phyloP scores from a whole-genome alignment of 2,329 filamentous ascomycete species.

The Diaporthe humulicola region DNA sequence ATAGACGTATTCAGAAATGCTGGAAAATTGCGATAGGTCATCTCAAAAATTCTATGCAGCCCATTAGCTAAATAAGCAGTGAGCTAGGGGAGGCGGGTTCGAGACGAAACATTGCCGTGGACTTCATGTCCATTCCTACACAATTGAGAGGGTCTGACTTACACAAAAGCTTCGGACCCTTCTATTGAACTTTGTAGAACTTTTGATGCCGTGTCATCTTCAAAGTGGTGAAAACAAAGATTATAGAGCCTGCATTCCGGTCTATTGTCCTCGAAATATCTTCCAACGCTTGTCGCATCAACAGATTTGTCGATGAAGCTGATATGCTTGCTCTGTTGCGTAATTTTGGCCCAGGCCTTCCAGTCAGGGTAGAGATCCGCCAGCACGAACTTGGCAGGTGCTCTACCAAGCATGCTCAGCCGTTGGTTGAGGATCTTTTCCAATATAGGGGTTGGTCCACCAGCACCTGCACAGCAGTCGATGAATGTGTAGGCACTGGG shows the following conservation, averaged over 20 bases:
- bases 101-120: background rate
- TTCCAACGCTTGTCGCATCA: background rate
- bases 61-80: background rate
- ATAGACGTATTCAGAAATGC: constrained; percentile 4
- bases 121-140: accelerated
- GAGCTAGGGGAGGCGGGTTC: background rate
- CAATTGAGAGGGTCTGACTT: background rate
- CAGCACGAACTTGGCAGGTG: constrained; percentile 8
- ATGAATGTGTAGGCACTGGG: background rate
- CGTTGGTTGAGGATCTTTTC: background rate
- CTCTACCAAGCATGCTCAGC: background rate
- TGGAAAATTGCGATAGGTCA: constrained; percentile 3
- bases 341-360: constrained; percentile 9
- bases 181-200: background rate
- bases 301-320: background rate
- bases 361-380: constrained; percentile 14
- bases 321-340: background rate
- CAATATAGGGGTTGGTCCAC: constrained; percentile 3
- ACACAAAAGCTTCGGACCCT: constrained; percentile 17
- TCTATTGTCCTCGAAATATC: background rate
- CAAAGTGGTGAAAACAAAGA: constrained; percentile 17
- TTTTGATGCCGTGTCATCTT: background rate
- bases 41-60: background rate
- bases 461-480: constrained; percentile 10
- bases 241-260: constrained; percentile 5